Evolutionary conservation across 192 early-diverging fungal genomes (phyloP), one percentile per base, ranked within the genome.

Genomic region (Obelidium mucronatum): DNA sequence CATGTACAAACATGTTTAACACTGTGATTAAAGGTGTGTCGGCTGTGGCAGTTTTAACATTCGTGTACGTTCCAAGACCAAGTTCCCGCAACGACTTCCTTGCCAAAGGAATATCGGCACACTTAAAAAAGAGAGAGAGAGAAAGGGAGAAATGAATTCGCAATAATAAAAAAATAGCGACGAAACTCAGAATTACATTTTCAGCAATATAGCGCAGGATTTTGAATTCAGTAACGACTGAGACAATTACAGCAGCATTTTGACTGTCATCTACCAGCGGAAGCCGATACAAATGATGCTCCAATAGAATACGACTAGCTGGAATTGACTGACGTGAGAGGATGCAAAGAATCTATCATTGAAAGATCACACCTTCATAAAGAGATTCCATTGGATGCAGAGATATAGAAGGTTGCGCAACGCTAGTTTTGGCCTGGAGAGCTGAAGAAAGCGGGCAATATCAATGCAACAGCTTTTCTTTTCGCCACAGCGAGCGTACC

Each of bases 1-100:
- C 86, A 55, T 93, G 91, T 30, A 96, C 93, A 91, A 98, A 97
- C 84, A 94, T 91, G 78, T 95, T 91, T 39, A 98, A 91, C 19
- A 98, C 89, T 40, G 94, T 86, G 73, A 97, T 96, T 3, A 97
- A 91, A 22, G 93, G 91, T 2, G 90, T 95, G 4, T 90, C 88
- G 68, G 93, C 85, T 33, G 82, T 88, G 2, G 95, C 94, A 0
- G 93, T 94, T 26, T 92, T 90, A 42, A 98, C 76, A 60, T 95
- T 88, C 40, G 88, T 85, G 73, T 94, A 96, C 30, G 94, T 96
- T 36, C 97, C 97, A 63, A 98, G 94, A 60, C 90, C 90, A 71
- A 94, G 82, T 67, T 95, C 93, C 15, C 86, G 85, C 31, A 96
- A 81, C 19, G 94, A 76, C 54, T 56, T 62, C 33, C 55, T 40